Conservation (phyloP, 192 early-diverging fungal genomes). For the Coemansia biformis region DNA sequence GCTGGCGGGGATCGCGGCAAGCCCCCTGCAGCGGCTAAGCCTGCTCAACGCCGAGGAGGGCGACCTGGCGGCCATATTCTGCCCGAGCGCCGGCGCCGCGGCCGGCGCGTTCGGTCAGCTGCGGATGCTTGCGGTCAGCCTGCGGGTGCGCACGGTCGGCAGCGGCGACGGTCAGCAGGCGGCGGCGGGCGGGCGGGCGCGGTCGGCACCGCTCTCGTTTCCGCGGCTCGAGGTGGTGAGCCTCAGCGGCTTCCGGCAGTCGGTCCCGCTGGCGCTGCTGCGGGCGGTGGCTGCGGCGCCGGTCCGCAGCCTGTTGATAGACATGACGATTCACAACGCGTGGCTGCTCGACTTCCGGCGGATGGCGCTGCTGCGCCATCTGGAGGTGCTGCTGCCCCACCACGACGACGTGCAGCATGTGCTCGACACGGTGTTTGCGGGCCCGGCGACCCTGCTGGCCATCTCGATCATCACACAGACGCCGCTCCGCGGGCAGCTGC, state of each 20-base stretch:
- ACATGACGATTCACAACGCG: conserved; percentile 13
- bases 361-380: conserved; percentile 17
- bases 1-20: conserved; percentile 14
- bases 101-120: conserved; percentile 20
- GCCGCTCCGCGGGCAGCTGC: conserved; percentile 13
- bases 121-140: conserved; percentile 12
- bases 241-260: conserved; percentile 21
- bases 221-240: conserved; percentile 12
- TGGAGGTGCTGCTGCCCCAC: conserved; percentile 17
- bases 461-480: conserved; percentile 17
- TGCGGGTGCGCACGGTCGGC: conserved; percentile 9
- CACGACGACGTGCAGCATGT: conserved; percentile 16
- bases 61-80: no score
- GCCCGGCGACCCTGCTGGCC: conserved; percentile 3
- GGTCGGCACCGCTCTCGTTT: conserved; percentile 12
- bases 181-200: not conserved
- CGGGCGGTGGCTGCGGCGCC: conserved; percentile 13
- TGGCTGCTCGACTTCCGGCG: conserved; percentile 7
- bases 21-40: conserved; percentile 14
- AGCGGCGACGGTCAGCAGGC: not conserved
- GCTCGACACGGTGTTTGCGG: conserved; percentile 14
- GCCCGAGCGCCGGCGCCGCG: no score
- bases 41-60: conserved; percentile 15
- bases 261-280: conserved; percentile 16
- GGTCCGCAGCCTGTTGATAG: conserved; percentile 14